Base-by-base conservation (phyloP, 768 basidiomycete species). In the Calocybe indica region DNA sequence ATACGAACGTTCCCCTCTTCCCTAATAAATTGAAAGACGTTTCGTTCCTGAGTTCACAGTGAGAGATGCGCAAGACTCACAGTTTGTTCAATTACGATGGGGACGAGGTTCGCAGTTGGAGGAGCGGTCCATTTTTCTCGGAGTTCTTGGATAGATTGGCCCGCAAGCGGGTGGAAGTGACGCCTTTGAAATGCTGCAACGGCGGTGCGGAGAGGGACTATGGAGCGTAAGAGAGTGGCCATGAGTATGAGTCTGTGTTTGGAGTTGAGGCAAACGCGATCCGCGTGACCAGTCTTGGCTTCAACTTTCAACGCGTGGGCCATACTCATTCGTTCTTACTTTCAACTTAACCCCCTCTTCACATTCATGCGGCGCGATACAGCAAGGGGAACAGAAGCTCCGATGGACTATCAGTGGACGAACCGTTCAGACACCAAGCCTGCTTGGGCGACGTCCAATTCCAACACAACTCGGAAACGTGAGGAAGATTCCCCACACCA, bases 31-130 rank as follows among this genome's bases (percentile, higher is more conserved):
- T 31, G 22, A 6, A 5, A 41, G 40, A 11, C 10, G 13, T 41
- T 41, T 5, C 3, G 39, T 40, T 11, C 36, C 31, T 41, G 32
- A 32, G 15, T 30, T 42, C 14, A 38, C 48, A 50, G 30, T 45
- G 45, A 46, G 41, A 47, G 10, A 32, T 14, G 39, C 4, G 10
- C 6, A 36, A 12, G 28, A 51, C 63, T 50, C 56, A 92, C 90
- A 15, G 92, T 93, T 64, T 93, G 92, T 59, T 95, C 92, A 52
- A 95, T 88, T 47, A 95, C 92, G 39, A 93, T 93, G 33, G 92
- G 92, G 14, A 95, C 90, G 43, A 95, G 76, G 63, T 76, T 79
- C 29, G 78, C 74, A 28, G 77, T 69, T 5, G 78, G 78, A 12
- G 75, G 52, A 10, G 68, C 53, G 53, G 69, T 44, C 65, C 64